Evolutionary conservation across 768 basidiomycete genomes (phyloP).

Genomic region (Russula earlei): DNA sequence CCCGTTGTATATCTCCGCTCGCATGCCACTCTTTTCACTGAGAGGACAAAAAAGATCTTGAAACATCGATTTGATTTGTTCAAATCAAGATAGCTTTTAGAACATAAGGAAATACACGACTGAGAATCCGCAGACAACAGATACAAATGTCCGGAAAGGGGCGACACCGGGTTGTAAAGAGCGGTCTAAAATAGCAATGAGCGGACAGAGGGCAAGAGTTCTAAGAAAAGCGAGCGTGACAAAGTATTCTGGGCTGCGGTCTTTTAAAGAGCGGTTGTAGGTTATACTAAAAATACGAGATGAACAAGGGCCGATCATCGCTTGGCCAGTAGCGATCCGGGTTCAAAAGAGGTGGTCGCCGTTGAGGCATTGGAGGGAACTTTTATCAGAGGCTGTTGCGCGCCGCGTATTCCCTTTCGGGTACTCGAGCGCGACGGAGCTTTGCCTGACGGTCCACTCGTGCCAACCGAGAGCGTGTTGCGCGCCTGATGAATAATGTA

Average conservation of each 20-base stretch:
- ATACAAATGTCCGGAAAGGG: background rate
- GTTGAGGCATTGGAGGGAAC: conserved; percentile 34
- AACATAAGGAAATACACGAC: conserved; percentile 5
- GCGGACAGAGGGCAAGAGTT: background rate
- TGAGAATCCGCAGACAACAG: conserved; percentile 5
- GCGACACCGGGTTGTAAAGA: background rate
- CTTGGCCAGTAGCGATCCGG: conserved; percentile 64
- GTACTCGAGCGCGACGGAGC: conserved; percentile 31
- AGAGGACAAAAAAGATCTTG: background rate
- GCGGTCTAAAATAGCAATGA: background rate
- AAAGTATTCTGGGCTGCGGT: background rate
- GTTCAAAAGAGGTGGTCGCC: conserved; percentile 47
- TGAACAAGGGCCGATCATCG: conserved; percentile 25
- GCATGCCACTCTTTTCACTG: background rate
- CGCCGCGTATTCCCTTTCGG: conserved; percentile 30
- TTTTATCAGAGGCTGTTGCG: conserved; percentile 39
- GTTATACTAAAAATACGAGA: background rate
- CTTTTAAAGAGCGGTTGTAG: background rate
- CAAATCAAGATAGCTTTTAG: conserved; percentile 1
- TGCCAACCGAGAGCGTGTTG: conserved; percentile 49
- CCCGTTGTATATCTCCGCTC: no score
- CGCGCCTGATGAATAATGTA: conserved; percentile 78
- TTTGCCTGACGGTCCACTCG: conserved; percentile 24
- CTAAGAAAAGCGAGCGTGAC: background rate
- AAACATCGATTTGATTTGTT: background rate